Evolutionary conservation across 345 rosid species (phyloP), one percentile per base, ranked within the genome.

Genomic region (Jatropha curcas): DNA sequence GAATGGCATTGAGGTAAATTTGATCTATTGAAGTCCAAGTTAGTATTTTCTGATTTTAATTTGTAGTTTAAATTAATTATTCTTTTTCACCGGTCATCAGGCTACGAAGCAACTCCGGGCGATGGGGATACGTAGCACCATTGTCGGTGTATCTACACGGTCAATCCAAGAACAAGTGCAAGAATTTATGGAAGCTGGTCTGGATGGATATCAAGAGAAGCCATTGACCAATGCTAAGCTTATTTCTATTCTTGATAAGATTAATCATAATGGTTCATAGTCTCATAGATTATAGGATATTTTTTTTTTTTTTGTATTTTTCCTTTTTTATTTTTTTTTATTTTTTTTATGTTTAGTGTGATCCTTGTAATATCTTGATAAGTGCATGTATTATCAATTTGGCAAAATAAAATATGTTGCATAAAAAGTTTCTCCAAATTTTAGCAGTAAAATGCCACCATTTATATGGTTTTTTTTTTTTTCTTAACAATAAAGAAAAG

Each of bases 1-100:
- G 96, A 86, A 92, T 53, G 98, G 97, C 73, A 78, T 89, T 46
- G 83, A 88, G 96, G 98, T 91, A 84, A n/a, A n/a, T n/a, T n/a
- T n/a, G n/a, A n/a, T n/a, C n/a, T n/a, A n/a, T n/a, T n/a, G n/a
- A n/a, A n/a, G n/a, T n/a, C n/a, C n/a, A n/a, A n/a, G n/a, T n/a
- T n/a, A n/a, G n/a, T n/a, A n/a, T n/a, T n/a, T n/a, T n/a, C n/a
- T 10, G 45, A 41, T 1, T 41, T 41, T 41, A 9, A 41, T 7
- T 12, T 6, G 10, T 39, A 39, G 4, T 7, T 39, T 39, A 39
- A 39, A 39, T 35, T 35, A 7, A 1, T 14, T 43, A 43, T 7
- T 43, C 2, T 43, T 43, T 8, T 7, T 45, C 2, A 3, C 19
- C 2, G 4, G 2, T 45, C 4, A 3, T 1, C 50, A 91, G 98